These are phyloP conservation scores for Microglena sp. DNA, from an alignment of 139 green algal species.

Conservation along the genomic window DNA sequence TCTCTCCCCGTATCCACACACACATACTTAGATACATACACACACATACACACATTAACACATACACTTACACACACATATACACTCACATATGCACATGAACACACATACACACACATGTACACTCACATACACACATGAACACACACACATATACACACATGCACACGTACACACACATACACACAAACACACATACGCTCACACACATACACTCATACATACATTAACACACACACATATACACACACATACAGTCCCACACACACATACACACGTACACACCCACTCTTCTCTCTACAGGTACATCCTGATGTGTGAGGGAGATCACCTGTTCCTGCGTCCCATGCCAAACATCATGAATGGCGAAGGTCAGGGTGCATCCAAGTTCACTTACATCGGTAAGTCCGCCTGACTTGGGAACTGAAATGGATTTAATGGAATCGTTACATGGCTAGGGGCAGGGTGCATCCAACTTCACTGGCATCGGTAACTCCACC, in stretches of 20 bases:
- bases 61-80: background rate
- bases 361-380: constrained; percentile 29
- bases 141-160: constrained; percentile 37
- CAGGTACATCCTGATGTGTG: constrained; percentile 88
- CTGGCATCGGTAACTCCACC: no score
- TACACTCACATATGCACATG: background rate
- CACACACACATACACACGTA: background rate
- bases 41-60: background rate
- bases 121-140: constrained; percentile 48
- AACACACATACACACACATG: background rate
- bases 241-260: background rate
- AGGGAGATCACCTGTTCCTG: constrained; percentile 93
- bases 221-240: background rate
- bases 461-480: no score
- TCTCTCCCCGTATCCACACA: no score
- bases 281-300: constrained; percentile 35
- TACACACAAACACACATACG: no score
- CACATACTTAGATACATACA: background rate
- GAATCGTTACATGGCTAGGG: no score
- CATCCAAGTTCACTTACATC: constrained; percentile 23
- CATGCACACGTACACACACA: background rate
- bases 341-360: constrained; percentile 91
- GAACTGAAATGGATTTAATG: no score
- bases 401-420: no score
- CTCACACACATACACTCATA: background rate